Conservation (phyloP, 805 yeast genomes). For the Myxozyma kluyveri region DNA sequence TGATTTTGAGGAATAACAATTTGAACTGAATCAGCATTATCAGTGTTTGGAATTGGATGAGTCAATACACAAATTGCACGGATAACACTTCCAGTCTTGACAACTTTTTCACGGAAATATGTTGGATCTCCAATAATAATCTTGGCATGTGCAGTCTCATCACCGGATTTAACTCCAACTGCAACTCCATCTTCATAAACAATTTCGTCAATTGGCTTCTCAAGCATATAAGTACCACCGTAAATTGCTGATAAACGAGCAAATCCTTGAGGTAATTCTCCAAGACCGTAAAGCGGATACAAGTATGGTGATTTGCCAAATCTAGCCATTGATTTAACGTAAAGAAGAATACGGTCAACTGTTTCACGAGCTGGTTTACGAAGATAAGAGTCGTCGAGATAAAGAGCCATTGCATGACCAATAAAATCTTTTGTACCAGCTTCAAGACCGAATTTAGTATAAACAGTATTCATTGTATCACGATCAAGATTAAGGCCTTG, state of each 20-base stretch:
- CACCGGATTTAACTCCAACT: conserved; percentile 84
- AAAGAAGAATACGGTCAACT: conserved; percentile 77
- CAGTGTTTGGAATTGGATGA: conserved; percentile 81
- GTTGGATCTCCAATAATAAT: conserved; percentile 96
- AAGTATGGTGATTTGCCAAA: conserved; percentile 96
- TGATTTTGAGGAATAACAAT: conserved; percentile 96
- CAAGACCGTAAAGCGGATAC: conserved; percentile 93
- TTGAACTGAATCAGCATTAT: conserved; percentile 84
- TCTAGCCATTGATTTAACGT: conserved; percentile 86
- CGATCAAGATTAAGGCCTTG: conserved; percentile 76
- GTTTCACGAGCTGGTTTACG: conserved; percentile 89
- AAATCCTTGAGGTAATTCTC: conserved; percentile 98
- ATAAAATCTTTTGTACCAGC: conserved; percentile 92
- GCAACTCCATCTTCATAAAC: conserved; percentile 72
- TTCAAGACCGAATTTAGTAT: conserved; percentile 84
- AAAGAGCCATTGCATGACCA: conserved; percentile 98
- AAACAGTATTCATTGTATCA: conserved; percentile 88
- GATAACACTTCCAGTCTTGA: conserved; percentile 70
- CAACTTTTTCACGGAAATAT: conserved; percentile 83
- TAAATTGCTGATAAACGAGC: conserved; percentile 94
- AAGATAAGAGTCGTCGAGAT: conserved; percentile 88
- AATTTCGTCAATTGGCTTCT: conserved; percentile 90
- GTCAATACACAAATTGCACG: conserved; percentile 86
- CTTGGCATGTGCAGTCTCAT: conserved; percentile 89
- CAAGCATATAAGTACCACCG: conserved; percentile 98